Evolutionary conservation across 768 basidiomycete genomes (phyloP).

Genomic region (Gloeopeniophorella convolvens): DNA sequence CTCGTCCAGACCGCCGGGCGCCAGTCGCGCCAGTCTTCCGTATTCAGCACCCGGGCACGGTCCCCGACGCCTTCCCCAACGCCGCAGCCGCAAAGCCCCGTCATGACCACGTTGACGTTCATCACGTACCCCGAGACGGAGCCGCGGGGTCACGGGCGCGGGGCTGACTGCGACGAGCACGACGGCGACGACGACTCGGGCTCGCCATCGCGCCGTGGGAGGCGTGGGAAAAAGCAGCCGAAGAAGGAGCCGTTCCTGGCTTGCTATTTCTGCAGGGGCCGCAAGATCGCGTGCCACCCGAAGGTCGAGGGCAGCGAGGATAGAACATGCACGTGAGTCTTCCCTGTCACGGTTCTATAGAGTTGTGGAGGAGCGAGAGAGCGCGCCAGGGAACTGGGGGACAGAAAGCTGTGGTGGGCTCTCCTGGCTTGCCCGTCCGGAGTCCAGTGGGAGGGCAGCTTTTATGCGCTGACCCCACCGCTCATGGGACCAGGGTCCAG

Average conservation of each 20-base stretch:
- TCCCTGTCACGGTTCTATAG: background rate
- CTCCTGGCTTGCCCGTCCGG: background rate
- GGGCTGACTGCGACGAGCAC: background rate
- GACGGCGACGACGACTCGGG: constrained; percentile 12
- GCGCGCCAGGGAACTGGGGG: background rate
- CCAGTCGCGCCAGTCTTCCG: background rate
- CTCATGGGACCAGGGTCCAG: constrained; percentile 3
- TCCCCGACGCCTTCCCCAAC: constrained; percentile 6
- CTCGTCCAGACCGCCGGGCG: no score
- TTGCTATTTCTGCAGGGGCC: constrained; percentile 34
- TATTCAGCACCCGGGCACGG: background rate
- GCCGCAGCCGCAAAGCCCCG: constrained; percentile 1
- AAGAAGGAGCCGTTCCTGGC: constrained; percentile 35
- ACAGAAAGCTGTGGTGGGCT: no score
- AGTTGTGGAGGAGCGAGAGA: background rate
- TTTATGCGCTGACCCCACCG: constrained; percentile 3
- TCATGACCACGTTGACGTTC: constrained; percentile 10
- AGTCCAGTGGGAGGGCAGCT: background rate
- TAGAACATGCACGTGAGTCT: constrained; percentile 32
- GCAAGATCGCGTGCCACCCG: constrained; percentile 36
- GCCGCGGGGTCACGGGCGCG: background rate
- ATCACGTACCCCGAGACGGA: constrained; percentile 13
- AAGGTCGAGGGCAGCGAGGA: constrained; percentile 27
- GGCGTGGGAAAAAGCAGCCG: constrained; percentile 25
- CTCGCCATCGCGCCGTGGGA: constrained; percentile 22